phyloP scores from a whole-genome alignment of 768 basidiomycete species.

The Gloeostereum incarnatum region DNA sequence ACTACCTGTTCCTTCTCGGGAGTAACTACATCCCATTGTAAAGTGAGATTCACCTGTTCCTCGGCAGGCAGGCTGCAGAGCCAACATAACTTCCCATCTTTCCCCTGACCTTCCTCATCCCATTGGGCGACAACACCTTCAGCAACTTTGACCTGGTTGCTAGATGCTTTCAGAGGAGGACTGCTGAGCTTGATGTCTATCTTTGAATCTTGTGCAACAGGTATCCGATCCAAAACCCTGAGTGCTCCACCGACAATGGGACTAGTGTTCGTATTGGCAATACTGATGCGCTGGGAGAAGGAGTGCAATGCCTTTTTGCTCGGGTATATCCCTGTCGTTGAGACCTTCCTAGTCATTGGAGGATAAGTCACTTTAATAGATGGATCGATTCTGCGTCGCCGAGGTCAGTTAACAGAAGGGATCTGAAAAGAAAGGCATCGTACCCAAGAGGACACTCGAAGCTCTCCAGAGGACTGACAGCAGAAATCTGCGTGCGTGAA shows the following conservation, averaged over 20 bases:
- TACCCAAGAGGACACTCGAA: conserved; percentile 33
- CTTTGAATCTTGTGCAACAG: conserved; percentile 20
- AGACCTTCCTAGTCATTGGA: conserved; percentile 21
- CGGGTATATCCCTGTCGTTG: conserved; percentile 22
- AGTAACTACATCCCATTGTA: conserved; percentile 7
- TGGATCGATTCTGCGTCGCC: conserved; percentile 22
- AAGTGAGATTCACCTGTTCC: conserved; percentile 17
- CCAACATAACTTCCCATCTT: conserved; percentile 25
- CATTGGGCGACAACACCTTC: conserved; percentile 19
- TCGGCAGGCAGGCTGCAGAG: conserved; percentile 19
- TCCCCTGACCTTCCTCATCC: conserved; percentile 19
- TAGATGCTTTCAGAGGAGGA: conserved; percentile 14
- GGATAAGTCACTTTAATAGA: conserved; percentile 29
- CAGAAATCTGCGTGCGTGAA: conserved; percentile 21
- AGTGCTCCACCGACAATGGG: conserved; percentile 7
- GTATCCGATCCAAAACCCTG: conserved; percentile 25
- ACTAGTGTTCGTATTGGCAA: conserved; percentile 2
- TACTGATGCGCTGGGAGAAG: conserved; percentile 6
- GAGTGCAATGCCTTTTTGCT: conserved; percentile 15
- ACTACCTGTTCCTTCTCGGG: conserved; percentile 3
- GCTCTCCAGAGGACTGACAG: conserved; percentile 26
- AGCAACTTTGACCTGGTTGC: conserved; percentile 8
- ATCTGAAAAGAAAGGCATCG: conserved; percentile 4
- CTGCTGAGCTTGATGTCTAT: conserved; percentile 21
- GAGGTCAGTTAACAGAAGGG: neutral